A percentile compares a stretch with the other conserved stretches of the same genome.
phyloP scores from a whole-genome alignment of 108 stramenopile species.

The Nitzschia palea region DNA sequence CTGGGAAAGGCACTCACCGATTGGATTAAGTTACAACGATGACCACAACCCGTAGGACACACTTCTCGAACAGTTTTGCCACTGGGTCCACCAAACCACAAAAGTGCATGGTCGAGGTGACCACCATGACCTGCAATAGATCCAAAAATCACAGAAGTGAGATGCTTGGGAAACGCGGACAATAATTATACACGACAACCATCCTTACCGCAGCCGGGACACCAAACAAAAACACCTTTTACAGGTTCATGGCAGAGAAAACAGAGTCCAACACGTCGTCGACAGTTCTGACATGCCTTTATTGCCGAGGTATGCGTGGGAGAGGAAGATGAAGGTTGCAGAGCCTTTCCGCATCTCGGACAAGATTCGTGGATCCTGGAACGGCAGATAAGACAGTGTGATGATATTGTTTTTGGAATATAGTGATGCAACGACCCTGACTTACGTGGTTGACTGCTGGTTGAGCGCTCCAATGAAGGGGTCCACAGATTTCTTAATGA shows the following conservation, averaged over 20 bases:
- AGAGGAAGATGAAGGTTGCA: slow-evolving; percentile 27
- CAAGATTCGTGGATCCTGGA: slow-evolving; percentile 77
- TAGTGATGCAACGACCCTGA: no score
- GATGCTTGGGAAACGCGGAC: background rate
- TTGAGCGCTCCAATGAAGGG: slow-evolving; percentile 72
- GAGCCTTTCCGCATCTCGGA: slow-evolving; percentile 73
- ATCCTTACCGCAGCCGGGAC: slow-evolving; percentile 81
- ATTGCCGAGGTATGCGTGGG: slow-evolving; percentile 24
- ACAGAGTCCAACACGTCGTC: slow-evolving; percentile 71
- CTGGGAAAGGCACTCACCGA: slow-evolving; percentile 46
- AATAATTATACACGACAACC: background rate
- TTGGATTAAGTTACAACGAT: slow-evolving; percentile 72
- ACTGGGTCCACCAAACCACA: slow-evolving; percentile 63
- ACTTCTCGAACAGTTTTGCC: slow-evolving; percentile 54
- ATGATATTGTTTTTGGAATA: background rate
- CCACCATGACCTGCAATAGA: slow-evolving; percentile 42
- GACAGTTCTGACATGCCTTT: slow-evolving; percentile 68
- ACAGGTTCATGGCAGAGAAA: slow-evolving; percentile 86
- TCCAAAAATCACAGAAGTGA: background rate
- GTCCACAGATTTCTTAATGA: slow-evolving; percentile 74
- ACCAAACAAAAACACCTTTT: slow-evolving; percentile 83
- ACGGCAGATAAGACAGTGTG: background rate
- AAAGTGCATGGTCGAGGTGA: slow-evolving; percentile 67
- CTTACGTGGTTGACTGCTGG: slow-evolving; percentile 80
- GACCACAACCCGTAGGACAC: slow-evolving; percentile 87